These are phyloP conservation scores for Metschnikowia arizonensis DNA, from an alignment of 805 yeast species.

Conservation along the genomic window DNA sequence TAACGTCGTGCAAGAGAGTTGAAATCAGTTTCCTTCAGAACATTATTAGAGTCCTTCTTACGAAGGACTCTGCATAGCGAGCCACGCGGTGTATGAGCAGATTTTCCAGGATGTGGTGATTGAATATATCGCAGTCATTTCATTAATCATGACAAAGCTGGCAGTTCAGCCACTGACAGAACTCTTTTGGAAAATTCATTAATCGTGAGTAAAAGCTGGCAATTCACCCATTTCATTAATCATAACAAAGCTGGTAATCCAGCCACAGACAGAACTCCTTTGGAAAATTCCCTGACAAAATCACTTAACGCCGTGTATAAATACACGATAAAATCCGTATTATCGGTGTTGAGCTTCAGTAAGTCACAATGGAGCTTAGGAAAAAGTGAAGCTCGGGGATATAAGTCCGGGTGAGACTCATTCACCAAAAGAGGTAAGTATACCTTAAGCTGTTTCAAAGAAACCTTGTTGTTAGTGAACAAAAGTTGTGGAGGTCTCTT, in stretches of 20 bases:
- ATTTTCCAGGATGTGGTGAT: conserved; percentile 11
- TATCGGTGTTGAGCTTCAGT: conserved; percentile 18
- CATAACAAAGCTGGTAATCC: conserved; percentile 17
- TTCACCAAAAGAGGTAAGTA: conserved; percentile 30
- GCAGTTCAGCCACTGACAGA: too few relatives aligned
- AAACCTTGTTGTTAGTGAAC: conserved; percentile 27
- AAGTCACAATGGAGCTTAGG: conserved; percentile 26
- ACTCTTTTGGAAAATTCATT: too few relatives aligned
- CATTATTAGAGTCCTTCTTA: not conserved
- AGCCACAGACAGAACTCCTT: conserved; percentile 11
- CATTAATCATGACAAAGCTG: too few relatives aligned
- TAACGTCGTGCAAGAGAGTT: conserved; percentile 1
- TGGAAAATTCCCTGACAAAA: conserved; percentile 12
- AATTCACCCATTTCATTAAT: conserved; percentile 27
- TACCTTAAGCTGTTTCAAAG: conserved; percentile 23
- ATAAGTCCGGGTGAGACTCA: conserved; percentile 20
- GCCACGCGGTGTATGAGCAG: conserved; percentile 7
- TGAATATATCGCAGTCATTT: too few relatives aligned
- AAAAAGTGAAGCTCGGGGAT: conserved; percentile 37
- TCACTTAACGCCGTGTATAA: conserved; percentile 15
- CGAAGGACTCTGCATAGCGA: conserved; percentile 1
- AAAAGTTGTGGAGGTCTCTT: conserved; percentile 27
- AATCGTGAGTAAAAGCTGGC: too few relatives aligned
- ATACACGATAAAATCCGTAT: conserved; percentile 12
- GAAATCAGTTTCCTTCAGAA: conserved; percentile 1